Conservation (phyloP, 75 land plant genomes). For the Picea sitchensis region DNA sequence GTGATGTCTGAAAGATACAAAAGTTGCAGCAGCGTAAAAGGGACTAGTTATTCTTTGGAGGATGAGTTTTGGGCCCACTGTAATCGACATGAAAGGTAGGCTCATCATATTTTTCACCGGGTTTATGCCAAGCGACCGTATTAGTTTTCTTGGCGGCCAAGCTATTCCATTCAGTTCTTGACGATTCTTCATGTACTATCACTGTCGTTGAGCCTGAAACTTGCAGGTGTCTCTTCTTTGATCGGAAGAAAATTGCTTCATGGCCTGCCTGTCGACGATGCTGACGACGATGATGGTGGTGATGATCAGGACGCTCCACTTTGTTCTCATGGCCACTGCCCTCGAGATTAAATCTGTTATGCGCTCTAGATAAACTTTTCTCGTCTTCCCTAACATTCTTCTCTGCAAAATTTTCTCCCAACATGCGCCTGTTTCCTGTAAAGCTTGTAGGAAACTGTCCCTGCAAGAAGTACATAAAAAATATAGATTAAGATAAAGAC, state of each 20-base stretch:
- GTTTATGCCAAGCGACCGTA: neutral
- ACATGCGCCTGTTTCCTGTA: neutral
- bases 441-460: neutral
- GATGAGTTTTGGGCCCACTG: constrained; percentile 7
- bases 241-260: no score
- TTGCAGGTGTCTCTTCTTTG: no score
- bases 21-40: neutral
- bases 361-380: neutral
- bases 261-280: neutral
- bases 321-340: neutral
- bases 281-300: neutral
- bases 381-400: neutral
- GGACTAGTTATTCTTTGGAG: constrained; percentile 1
- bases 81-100: constrained; percentile 3
- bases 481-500: neutral
- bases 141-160: neutral
- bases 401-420: neutral
- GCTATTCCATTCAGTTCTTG: neutral
- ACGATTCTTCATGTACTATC: no score
- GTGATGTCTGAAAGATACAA: no score
- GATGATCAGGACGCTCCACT: neutral
- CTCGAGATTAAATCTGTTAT: neutral
- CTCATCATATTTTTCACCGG: neutral
- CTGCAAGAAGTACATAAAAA: neutral
- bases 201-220: no score